Evolutionary conservation across 352 stramenopile genomes (phyloP).

Genomic region (Phytopythium ostracodes): DNA sequence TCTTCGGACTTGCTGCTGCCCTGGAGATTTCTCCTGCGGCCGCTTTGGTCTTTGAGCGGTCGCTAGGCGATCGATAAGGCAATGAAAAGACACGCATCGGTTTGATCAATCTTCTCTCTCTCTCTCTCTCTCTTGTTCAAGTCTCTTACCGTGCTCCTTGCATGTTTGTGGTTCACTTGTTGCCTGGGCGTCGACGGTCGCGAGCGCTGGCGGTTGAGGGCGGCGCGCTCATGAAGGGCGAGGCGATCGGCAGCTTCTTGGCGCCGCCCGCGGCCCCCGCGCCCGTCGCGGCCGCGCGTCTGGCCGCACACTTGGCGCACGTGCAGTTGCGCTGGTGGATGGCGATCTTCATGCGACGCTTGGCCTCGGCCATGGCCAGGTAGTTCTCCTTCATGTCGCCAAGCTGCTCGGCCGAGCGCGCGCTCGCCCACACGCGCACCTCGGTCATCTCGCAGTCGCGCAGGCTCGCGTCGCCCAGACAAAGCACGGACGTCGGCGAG

Average conservation of each 20-base stretch:
- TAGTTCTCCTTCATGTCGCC: slow-evolving; percentile 88
- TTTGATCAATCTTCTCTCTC: slow-evolving; percentile 44
- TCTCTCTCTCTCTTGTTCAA: neutral
- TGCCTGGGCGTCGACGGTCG: slow-evolving; percentile 34
- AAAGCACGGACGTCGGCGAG: slow-evolving; percentile 37
- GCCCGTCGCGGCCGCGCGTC: slow-evolving; percentile 22
- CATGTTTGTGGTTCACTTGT: slow-evolving; percentile 1
- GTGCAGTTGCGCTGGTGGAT: slow-evolving; percentile 83
- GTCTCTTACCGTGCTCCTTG: slow-evolving; percentile 13
- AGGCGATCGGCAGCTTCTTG: slow-evolving; percentile 23
- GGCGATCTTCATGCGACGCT: slow-evolving; percentile 79
- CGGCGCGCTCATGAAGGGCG: slow-evolving; percentile 42
- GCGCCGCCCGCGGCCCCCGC: slow-evolving; percentile 5
- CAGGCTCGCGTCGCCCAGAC: slow-evolving; percentile 38
- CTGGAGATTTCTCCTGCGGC: slow-evolving; percentile 3
- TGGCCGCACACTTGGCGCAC: slow-evolving; percentile 69
- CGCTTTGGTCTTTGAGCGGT: slow-evolving; percentile 13
- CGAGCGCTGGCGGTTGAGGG: slow-evolving; percentile 23
- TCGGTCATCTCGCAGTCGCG: slow-evolving; percentile 68
- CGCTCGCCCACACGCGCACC: slow-evolving; percentile 71
- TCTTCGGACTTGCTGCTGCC: slow-evolving; percentile 8
- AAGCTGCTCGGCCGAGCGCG: slow-evolving; percentile 66
- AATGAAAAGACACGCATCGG: slow-evolving; percentile 16
- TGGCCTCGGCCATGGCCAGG: slow-evolving; percentile 74
- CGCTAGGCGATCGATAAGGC: slow-evolving; percentile 18